phyloP scores from a whole-genome alignment of 78 protist species.

The Chrysochromulina tobinii region DNA sequence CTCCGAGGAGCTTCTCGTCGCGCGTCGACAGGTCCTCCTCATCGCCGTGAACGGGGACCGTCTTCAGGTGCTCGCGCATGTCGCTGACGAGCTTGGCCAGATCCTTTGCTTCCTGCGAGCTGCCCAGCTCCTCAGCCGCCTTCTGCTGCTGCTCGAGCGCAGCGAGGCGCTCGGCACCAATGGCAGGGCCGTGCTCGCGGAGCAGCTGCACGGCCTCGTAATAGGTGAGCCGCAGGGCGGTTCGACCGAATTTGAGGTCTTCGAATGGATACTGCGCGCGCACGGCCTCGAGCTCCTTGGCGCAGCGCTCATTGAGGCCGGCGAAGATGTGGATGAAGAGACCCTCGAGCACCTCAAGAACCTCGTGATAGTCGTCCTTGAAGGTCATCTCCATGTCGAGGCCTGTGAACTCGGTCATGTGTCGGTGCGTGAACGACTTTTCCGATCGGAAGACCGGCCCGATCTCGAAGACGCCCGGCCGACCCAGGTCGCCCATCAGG shows the following conservation, averaged over 20 bases:
- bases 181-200: not conserved
- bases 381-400: conserved; percentile 98
- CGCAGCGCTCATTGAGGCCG: conserved; percentile 67
- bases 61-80: not conserved
- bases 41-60: not conserved
- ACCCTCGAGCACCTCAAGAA: not conserved
- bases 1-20: conserved; percentile 90
- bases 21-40: conserved; percentile 57
- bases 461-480: conserved; percentile 93
- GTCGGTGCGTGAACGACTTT: conserved; percentile 96
- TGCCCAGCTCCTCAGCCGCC: not conserved
- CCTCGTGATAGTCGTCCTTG: conserved; percentile 91
- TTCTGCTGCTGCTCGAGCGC: not conserved
- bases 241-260: not conserved
- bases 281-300: conserved; percentile 46
- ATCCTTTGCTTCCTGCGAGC: not conserved
- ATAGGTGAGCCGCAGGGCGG: not conserved
- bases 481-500: conserved; percentile 86
- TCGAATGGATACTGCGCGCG: conserved; percentile 48
- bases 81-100: not conserved
- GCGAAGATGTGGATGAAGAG: conserved; percentile 71
- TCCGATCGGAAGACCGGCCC: conserved; percentile 99
- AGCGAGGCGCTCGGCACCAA: not conserved
- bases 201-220: conserved; percentile 47
- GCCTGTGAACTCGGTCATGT: conserved; percentile 97